Evolutionary conservation across 2,329 filamentous ascomycete genomes (phyloP), one percentile per base, ranked within the genome.

Genomic region (Colletotrichum sansevieriae): DNA sequence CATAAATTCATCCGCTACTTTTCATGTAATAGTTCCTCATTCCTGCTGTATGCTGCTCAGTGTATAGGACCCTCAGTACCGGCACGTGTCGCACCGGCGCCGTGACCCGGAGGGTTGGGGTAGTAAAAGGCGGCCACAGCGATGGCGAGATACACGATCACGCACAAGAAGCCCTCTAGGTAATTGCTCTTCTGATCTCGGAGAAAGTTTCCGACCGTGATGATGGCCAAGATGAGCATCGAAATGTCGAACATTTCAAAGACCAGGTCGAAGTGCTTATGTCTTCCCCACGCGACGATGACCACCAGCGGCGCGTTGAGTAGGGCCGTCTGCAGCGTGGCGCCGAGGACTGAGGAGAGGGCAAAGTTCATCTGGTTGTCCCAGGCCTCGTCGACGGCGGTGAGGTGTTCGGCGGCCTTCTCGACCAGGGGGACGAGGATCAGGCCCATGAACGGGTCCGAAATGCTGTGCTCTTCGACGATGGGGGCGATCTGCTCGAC

Each of bases 101-200:
- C 68, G 25, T 71, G 41, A 6, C 49, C 65, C 1, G 49, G 60
- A 12, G 80, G 79, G 66, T 86, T 83, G 3, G 87, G 87, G 71
- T 86, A 89, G 74, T 85, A 88, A 71, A 80, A 87, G 2, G 87
- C 86, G 2, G 86, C 87, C 2, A 87, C 85, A 11, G 87, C 87
- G 72, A 90, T 88, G 35, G 86, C 85, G 51, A 89, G 75, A 73
- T 90, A 90, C 5, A 90, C 83, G 52, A 92, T 86, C 18, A 97
- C 88, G 72, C 93, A 93, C 18, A 98, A 85, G 25, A 89, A 87
- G 2, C 95, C 95, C 78, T 98, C 95, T 4, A 98, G 86, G 75
- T 97, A 98, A 76, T 97, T 97, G 70, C 90, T 93, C 84, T 96
- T 95, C 72, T 93, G 90, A 76, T 98, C 95, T 57, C 94, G 86